Base-by-base conservation (phyloP, 2,329 filamentous ascomycete species). In the Neoarthrinium moseri region DNA sequence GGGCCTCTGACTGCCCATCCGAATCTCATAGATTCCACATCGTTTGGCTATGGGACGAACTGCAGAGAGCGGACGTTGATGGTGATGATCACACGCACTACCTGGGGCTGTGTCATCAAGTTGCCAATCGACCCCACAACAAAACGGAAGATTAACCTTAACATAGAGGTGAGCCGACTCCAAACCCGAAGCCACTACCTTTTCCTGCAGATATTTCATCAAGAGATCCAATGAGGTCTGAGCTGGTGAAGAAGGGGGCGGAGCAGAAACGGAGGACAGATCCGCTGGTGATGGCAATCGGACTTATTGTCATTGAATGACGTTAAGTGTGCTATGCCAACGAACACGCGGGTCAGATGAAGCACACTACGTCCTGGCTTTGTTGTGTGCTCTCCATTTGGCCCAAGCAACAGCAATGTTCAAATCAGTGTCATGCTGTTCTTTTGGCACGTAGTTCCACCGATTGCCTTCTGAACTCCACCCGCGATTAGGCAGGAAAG, bases 401-500 rank as follows among this genome's bases (percentile, higher is more conserved):
- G 51, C 57, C 58, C 58, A 63, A 29, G 29, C 56, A 11, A 55
- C 46, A n/a, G 65, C 55, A 34, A 58, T 57, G 10, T 57, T 56
- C 27, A 73, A 50, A 41, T 73, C 70, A 35, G 43, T 60, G 3
- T 70, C 60, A 42, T 73, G 70, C 55, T 67, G 63, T 7, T 65
- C 56, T 3, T 60, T 61, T 1, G 67, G 64, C 30, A 71, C 46
- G 34, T 82, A 83, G 29, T 72, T 56, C 79, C 78, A 83, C 33
- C 60, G 59, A 29, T 63, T 56, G 4, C 68, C 54, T 7, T 71
- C 64, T 13, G 65, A 66, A 38, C 62, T 70, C 79, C 79, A 83
- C 36, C 69, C 71, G 18, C 80, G 67, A 50, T 77, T 77, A 1
- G 80, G 80, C 38, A 83, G 54, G 51, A 78, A 83, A 1, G 74